Conservation (phyloP, 2,329 filamentous ascomycete species). For the Paramyrothecium roridum region DNA sequence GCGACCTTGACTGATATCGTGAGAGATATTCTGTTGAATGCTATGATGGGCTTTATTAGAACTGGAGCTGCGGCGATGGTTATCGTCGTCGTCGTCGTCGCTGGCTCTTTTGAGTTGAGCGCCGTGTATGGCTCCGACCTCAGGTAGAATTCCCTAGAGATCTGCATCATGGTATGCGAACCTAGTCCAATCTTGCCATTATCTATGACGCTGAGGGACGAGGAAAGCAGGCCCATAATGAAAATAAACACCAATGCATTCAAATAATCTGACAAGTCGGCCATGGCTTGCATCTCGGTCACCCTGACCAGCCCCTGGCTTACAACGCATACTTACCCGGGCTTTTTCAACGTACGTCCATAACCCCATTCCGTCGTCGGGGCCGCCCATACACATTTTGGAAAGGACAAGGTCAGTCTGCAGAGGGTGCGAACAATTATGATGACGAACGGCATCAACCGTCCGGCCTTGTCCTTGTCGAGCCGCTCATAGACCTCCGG, state of each 20-base stretch:
- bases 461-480: conserved; percentile 8
- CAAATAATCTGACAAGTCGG: conserved; percentile 13
- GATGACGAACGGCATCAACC: conserved; percentile 12
- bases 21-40: not conserved
- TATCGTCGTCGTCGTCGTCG: not conserved
- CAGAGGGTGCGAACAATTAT: conserved; percentile 18
- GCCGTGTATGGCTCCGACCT: not conserved
- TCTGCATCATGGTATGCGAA: not conserved
- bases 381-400: conserved; percentile 13
- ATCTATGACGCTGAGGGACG: conserved; percentile 15
- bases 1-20: not conserved
- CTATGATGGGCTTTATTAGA: not conserved
- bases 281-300: conserved; percentile 11
- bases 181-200: not conserved
- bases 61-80: not conserved
- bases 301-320: conserved; percentile 19
- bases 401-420: conserved; percentile 18
- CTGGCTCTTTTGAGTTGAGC: not conserved
- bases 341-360: conserved; percentile 10
- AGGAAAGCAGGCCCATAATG: too few species aligned
- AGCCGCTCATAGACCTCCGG: conserved; percentile 11
- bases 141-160: not conserved
- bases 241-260: too few species aligned
- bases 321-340: conserved; percentile 17
- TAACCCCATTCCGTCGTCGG: conserved; percentile 16